These are phyloP conservation scores for Saxophila tyrrhenica DNA, from an alignment of 495 filamentous ascomycete genomes.

Conservation along the genomic window DNA sequence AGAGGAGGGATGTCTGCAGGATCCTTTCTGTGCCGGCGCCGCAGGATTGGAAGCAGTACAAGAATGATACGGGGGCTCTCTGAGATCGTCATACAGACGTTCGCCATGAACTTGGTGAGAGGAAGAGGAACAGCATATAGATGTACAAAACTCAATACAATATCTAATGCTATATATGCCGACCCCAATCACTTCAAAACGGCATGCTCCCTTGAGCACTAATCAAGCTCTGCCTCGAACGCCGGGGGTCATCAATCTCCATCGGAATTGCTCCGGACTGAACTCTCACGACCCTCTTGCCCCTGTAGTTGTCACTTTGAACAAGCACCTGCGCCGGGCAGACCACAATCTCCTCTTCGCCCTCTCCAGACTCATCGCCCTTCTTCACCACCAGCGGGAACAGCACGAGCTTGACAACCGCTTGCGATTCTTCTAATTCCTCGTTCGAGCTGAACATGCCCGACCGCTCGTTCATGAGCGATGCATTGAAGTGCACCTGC, in stretches of 20 bases:
- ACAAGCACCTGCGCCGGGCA: constrained; percentile 88
- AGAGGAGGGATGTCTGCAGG: constrained; percentile 41
- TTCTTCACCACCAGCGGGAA: constrained; percentile 93
- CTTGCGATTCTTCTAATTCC: constrained; percentile 60
- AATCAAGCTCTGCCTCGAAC: constrained; percentile 22
- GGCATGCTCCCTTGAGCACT: constrained; percentile 2
- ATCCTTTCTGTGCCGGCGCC: constrained; percentile 28
- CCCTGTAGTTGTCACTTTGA: constrained; percentile 24
- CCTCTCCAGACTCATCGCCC: constrained; percentile 73
- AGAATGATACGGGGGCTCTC: constrained; percentile 1
- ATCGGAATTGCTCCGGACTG: constrained; percentile 33
- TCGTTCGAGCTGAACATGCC: constrained; percentile 54
- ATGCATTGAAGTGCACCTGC: constrained; percentile 75
- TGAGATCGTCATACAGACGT: no score
- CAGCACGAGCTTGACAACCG: constrained; percentile 76
- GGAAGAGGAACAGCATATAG: background rate
- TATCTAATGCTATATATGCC: background rate
- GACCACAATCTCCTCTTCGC: constrained; percentile 85
- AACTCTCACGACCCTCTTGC: constrained; percentile 35
- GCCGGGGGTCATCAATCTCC: constrained; percentile 28
- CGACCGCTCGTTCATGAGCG: constrained; percentile 84
- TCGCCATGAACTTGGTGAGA: no score
- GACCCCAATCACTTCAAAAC: background rate
- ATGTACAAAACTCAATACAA: background rate
- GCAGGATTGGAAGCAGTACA: constrained; percentile 17